phyloP scores from a whole-genome alignment of 768 basidiomycete genomes.

The Russula sp. region DNA sequence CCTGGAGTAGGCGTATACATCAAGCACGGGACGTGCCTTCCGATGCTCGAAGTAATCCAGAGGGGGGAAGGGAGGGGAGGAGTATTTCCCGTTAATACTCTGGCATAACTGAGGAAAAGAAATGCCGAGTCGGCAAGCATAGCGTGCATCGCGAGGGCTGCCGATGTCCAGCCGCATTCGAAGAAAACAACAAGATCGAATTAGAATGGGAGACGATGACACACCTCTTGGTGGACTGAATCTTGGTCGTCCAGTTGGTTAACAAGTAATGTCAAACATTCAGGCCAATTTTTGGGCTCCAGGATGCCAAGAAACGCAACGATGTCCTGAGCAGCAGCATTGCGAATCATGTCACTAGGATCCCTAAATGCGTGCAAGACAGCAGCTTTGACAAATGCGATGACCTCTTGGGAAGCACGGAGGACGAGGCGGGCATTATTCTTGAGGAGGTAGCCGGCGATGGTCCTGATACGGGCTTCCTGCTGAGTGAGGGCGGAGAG shows the following conservation, averaged over 20 bases:
- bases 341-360: conserved; percentile 79
- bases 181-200: not conserved
- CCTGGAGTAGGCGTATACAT: not conserved
- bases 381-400: conserved; percentile 64
- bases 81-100: not conserved
- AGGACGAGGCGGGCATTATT: conserved; percentile 84
- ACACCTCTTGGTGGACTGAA: conserved; percentile 79
- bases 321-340: conserved; percentile 90
- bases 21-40: not conserved
- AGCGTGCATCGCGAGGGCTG: not conserved
- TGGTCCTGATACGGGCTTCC: conserved; percentile 88
- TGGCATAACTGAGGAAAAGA: not conserved
- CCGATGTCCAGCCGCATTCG: not conserved
- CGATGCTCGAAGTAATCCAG: not conserved
- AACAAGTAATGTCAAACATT: conserved; percentile 83
- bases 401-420: conserved; percentile 54
- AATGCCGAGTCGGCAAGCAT: not conserved
- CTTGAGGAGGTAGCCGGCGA: conserved; percentile 95
- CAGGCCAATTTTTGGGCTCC: conserved; percentile 92
- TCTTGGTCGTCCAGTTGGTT: conserved; percentile 70
- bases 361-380: conserved; percentile 80
- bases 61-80: not conserved
- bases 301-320: conserved; percentile 81
- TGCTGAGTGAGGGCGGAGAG: conserved; percentile 73
- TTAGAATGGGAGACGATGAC: conserved; percentile 17